Conservation (phyloP, 805 yeast species). For the Teunomyces panamensis region DNA sequence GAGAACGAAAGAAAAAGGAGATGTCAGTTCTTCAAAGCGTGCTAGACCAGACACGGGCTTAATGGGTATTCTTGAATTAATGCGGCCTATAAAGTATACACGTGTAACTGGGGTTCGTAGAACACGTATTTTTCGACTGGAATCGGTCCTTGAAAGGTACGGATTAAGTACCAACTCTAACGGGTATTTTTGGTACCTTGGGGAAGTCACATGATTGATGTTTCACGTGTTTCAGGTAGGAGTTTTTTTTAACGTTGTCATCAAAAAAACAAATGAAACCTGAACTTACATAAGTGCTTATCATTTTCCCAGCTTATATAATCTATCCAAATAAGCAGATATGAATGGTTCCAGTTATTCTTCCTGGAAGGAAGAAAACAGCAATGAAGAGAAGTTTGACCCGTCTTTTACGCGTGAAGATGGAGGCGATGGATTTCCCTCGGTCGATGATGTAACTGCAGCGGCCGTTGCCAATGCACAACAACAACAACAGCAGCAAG, state of each 20-base stretch:
- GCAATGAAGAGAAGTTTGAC: slow-evolving; percentile 26
- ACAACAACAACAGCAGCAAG: slow-evolving; percentile 14
- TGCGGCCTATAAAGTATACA: no score
- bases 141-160: neutral
- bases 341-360: slow-evolving; percentile 18
- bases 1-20: no score
- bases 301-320: slow-evolving; percentile 3
- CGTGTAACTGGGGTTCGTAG: no score
- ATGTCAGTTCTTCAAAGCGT: no score
- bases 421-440: slow-evolving; percentile 17
- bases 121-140: neutral
- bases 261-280: slow-evolving; percentile 11
- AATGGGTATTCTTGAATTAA: neutral
- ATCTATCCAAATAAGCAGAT: neutral
- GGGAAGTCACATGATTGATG: no score
- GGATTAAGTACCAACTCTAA: no score
- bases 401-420: slow-evolving; percentile 28
- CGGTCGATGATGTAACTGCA: slow-evolving; percentile 24
- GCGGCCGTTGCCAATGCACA: slow-evolving; percentile 26
- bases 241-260: slow-evolving; percentile 7
- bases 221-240: no score
- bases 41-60: no score
- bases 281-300: slow-evolving; percentile 7
- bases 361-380: slow-evolving; percentile 22
- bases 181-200: no score